Percentiles rank a stretch among this genome's conserved stretches.
Conservation (phyloP, 2,329 filamentous ascomycete species). For the Talaromyces sp. region DNA sequence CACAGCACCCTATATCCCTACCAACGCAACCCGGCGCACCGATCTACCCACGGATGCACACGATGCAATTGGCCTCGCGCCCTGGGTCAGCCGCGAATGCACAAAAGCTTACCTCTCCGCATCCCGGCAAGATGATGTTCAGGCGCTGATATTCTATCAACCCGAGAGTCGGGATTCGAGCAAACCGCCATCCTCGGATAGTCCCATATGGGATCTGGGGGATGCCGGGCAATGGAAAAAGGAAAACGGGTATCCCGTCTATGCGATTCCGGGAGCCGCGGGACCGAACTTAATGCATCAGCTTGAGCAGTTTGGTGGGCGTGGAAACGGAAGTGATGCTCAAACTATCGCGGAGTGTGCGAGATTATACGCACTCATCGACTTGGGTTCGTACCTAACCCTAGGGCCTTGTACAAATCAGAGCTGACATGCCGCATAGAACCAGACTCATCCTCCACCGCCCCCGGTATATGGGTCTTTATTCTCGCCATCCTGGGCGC, state of each 20-base stretch:
- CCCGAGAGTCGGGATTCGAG: conserved; percentile 45
- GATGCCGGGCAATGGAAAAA: conserved; percentile 69
- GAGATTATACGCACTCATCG: conserved; percentile 51
- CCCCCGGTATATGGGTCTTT: conserved; percentile 81
- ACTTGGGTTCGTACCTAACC: conserved; percentile 45
- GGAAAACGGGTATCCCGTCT: conserved; percentile 72
- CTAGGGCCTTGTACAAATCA: background rate
- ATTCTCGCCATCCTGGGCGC: conserved; percentile 73
- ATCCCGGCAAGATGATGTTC: conserved; percentile 59
- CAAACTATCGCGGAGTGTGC: conserved; percentile 8
- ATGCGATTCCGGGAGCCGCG: conserved; percentile 67
- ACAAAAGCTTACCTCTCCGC: conserved; percentile 66
- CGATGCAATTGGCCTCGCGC: conserved; percentile 74
- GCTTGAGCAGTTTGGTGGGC: conserved; percentile 60
- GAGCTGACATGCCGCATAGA: conserved; percentile 24
- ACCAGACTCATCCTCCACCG: conserved; percentile 28
- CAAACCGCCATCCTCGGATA: conserved; percentile 63
- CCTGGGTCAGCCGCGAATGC: conserved; percentile 75
- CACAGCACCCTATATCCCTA: conserved; percentile 64
- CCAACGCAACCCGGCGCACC: conserved; percentile 67
- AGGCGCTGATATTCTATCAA: conserved; percentile 56
- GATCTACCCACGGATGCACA: conserved; percentile 67
- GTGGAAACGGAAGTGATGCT: background rate
- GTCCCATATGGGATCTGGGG: conserved; percentile 65
- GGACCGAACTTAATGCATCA: conserved; percentile 68